Conservation (phyloP, 345 rosid species). For the Pugionium cornutum region DNA sequence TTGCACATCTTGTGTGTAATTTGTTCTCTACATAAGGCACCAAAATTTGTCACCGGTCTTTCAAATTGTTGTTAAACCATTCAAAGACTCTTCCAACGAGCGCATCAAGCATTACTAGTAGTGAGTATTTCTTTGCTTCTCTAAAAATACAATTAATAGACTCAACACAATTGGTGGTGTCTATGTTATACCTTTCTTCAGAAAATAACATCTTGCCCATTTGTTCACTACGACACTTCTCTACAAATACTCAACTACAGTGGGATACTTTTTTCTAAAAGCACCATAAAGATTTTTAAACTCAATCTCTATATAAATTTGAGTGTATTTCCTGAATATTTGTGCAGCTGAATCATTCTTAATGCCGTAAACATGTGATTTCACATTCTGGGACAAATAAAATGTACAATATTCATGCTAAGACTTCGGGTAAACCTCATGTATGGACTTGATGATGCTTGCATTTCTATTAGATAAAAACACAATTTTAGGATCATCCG, state of each 20-base stretch:
- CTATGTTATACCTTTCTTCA: neutral
- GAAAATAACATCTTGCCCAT: conserved; percentile 7
- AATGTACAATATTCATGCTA: neutral
- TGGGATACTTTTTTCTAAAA: neutral
- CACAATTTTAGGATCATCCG: neutral
- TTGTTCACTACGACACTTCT: neutral
- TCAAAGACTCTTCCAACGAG: neutral
- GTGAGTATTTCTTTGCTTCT: neutral
- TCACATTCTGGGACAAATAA: neutral
- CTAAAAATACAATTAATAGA: neutral
- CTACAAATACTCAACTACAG: neutral
- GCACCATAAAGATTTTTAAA: neutral
- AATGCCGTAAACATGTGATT: neutral
- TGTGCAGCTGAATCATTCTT: neutral
- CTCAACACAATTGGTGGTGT: neutral
- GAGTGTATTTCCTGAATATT: neutral
- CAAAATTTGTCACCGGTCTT: neutral
- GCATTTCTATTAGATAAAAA: neutral
- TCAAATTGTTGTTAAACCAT: neutral
- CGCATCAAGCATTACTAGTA: neutral
- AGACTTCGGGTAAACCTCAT: neutral
- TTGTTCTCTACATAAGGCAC: neutral
- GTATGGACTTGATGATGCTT: neutral
- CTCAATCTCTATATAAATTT: neutral
- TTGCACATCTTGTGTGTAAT: neutral